These are phyloP conservation scores for Candida glaebosa DNA, from an alignment of 805 yeast genomes.

Conservation along the genomic window DNA sequence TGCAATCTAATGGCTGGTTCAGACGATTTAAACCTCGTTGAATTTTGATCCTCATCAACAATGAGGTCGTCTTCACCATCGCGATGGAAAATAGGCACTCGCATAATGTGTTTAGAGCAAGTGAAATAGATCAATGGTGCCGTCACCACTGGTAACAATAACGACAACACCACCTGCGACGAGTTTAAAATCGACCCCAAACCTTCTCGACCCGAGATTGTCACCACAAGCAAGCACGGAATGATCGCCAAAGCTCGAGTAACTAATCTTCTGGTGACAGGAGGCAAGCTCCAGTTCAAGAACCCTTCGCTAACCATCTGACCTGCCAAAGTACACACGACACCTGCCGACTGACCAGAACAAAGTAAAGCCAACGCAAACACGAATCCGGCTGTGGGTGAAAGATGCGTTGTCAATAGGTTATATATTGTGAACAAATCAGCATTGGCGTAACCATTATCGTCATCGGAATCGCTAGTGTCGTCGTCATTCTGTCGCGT, in stretches of 20 bases:
- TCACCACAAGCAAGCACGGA: slow-evolving; percentile 77
- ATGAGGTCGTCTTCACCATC: slow-evolving; percentile 25
- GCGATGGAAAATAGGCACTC: slow-evolving; percentile 40
- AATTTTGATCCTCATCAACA: slow-evolving; percentile 1
- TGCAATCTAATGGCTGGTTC: slow-evolving; percentile 41
- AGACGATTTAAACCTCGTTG: slow-evolving; percentile 24
- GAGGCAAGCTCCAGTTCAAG: slow-evolving; percentile 72
- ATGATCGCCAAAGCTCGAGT: slow-evolving; percentile 81
- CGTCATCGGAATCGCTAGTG: slow-evolving; percentile 20
- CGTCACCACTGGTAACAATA: slow-evolving; percentile 80
- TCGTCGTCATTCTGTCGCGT: slow-evolving; percentile 9
- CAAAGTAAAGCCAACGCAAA: slow-evolving; percentile 86
- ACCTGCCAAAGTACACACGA: slow-evolving; percentile 90
- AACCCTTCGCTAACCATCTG: slow-evolving; percentile 94
- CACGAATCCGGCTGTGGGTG: slow-evolving; percentile 82
- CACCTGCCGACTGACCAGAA: slow-evolving; percentile 94
- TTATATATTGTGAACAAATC: slow-evolving; percentile 80
- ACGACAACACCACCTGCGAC: slow-evolving; percentile 77
- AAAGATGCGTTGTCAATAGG: slow-evolving; percentile 63
- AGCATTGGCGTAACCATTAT: slow-evolving; percentile 52
- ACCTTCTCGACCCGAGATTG: slow-evolving; percentile 77
- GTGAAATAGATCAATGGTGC: slow-evolving; percentile 88
- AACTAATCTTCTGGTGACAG: slow-evolving; percentile 74
- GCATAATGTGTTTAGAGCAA: slow-evolving; percentile 62
- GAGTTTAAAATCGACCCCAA: slow-evolving; percentile 70